Evolutionary conservation across 1,284 basidiomycete species (phyloP), one percentile per base, ranked within the genome.

Genomic region (Athelia psychrophila): DNA sequence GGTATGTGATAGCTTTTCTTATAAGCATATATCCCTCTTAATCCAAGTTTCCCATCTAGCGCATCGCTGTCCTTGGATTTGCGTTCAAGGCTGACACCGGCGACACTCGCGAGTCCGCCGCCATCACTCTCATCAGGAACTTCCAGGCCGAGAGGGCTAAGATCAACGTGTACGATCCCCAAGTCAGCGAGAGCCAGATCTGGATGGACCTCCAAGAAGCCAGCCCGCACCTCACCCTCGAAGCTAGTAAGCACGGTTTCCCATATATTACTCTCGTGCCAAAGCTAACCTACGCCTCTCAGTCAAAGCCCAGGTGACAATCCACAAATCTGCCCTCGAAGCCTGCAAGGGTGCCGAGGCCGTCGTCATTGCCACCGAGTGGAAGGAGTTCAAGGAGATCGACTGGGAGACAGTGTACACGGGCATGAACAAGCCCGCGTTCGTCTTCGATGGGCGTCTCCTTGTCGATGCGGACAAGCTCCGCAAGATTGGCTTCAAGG

Each of bases 41-140:
- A 50, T 48, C 66, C 47, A 44, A 42, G 33, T 44, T 51, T 51
- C 33, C 46, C 5, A 30, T 50, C 30, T 67, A 99, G 92, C 88
- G 87, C 66, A 95, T 99, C 63, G 93, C 96, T 44, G 89, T 99
- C 44, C 87, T 99, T 48, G 97, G 96, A 18, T 97, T 96, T 66
- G 93, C 93, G 5, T 95, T 95, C 84, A 95, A 95, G 78, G 93
- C 93, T 47, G 94, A 97, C 71, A 98, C 95, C 20, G 95, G 95
- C 58, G 95, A 98, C 71, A 97, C 94, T 50, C 93, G 97, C 69
- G 96, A 98, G 77, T 95, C 94, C 8, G 88, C 96, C n/a, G 86
- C 96, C 20, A 98, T 98, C 73, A 90, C 93, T 19, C 84, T 99
- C 59, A 89, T 95, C 75, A 87, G 87, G 63, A 88, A 97, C 78